Evolutionary conservation across 116 monocot genomes (phyloP).

Genomic region (Zostera marina): DNA sequence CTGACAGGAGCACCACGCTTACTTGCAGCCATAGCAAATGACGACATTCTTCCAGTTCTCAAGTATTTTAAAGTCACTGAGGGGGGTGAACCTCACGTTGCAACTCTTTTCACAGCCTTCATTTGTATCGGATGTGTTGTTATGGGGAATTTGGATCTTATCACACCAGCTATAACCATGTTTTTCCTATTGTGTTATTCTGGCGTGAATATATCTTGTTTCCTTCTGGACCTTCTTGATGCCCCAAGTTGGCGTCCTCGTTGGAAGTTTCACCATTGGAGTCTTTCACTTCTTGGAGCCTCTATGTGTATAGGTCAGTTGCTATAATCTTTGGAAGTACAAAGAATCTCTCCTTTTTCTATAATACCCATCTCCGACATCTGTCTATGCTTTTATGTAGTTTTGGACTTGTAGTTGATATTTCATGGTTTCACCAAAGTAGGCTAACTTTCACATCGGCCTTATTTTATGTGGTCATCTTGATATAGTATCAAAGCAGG

Average conservation of each 20-base stretch:
- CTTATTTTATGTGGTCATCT: no score
- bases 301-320: constrained; percentile 55
- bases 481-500: no score
- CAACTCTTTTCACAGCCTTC: constrained; percentile 83
- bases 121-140: constrained; percentile 76
- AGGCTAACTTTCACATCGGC: no score
- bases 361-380: no score
- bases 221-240: constrained; percentile 92
- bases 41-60: constrained; percentile 94
- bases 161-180: constrained; percentile 94
- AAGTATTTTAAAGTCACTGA: constrained; percentile 79
- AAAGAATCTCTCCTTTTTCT: no score
- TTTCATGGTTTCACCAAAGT: no score
- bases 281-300: constrained; percentile 84
- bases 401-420: no score
- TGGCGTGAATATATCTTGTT: constrained; percentile 88
- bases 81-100: constrained; percentile 65
- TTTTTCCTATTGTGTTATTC: constrained; percentile 90
- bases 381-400: no score
- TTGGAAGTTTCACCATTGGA: constrained; percentile 98
- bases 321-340: background rate
- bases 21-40: constrained; percentile 92
- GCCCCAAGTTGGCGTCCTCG: constrained; percentile 96
- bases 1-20: constrained; percentile 92
- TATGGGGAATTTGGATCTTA: constrained; percentile 85